Conservation (phyloP, 2,329 filamentous ascomycete species). For the Apiospora marii region DNA sequence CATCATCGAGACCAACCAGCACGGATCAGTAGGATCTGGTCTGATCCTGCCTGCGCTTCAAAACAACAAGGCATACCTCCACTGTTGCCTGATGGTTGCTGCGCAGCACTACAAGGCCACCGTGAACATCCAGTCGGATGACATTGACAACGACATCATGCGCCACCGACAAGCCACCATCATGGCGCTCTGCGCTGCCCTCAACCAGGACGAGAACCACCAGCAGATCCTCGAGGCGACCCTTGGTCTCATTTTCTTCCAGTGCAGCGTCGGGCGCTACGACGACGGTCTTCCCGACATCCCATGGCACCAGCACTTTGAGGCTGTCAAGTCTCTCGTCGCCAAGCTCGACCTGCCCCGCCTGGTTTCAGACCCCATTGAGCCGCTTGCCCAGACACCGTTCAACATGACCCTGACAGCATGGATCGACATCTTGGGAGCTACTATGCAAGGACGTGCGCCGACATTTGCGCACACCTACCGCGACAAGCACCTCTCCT, state of each 20-base stretch:
- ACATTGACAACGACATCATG: constrained; percentile 90
- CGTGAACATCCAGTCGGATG: constrained; percentile 69
- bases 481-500: constrained; percentile 87
- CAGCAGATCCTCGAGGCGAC: constrained; percentile 90
- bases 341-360: constrained; percentile 82
- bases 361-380: constrained; percentile 67
- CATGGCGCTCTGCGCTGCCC: constrained; percentile 81
- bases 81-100: constrained; percentile 93
- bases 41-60: constrained; percentile 88
- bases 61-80: constrained; percentile 90
- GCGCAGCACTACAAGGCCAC: constrained; percentile 91
- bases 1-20: constrained; percentile 88
- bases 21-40: constrained; percentile 80
- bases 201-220: constrained; percentile 83
- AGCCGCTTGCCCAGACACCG: constrained; percentile 70
- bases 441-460: constrained; percentile 87
- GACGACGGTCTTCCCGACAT: constrained; percentile 90
- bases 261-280: constrained; percentile 86
- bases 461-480: constrained; percentile 95
- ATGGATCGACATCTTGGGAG: constrained; percentile 97
- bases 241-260: constrained; percentile 95
- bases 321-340: constrained; percentile 85
- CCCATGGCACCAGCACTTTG: constrained; percentile 96
- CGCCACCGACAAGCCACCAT: constrained; percentile 90
- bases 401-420: constrained; percentile 96